These are phyloP conservation scores for Megacollybia marginata DNA, from an alignment of 768 basidiomycete genomes.

Conservation along the genomic window DNA sequence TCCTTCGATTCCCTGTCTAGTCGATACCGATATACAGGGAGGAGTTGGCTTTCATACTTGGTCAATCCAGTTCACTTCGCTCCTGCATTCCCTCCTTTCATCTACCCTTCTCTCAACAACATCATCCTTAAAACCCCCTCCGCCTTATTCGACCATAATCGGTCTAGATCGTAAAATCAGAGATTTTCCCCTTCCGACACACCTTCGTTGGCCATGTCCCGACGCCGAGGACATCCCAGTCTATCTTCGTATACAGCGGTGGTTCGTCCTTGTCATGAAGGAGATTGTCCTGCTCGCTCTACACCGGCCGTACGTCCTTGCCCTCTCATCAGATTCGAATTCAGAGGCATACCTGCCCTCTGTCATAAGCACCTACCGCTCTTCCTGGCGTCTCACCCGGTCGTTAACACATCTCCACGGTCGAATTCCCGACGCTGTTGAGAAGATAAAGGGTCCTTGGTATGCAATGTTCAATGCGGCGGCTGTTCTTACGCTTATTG, in stretches of 20 bases:
- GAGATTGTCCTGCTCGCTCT: conserved; percentile 60
- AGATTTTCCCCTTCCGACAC: conserved; percentile 45
- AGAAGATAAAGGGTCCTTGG: background rate
- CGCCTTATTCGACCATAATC: conserved; percentile 43
- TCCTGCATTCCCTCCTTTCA: conserved; percentile 44
- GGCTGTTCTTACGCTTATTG: too few relatives aligned
- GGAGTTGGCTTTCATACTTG: conserved; percentile 36
- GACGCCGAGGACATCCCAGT: conserved; percentile 10
- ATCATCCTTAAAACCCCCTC: conserved; percentile 13
- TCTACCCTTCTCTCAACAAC: conserved; percentile 42
- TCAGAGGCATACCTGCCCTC: conserved; percentile 62
- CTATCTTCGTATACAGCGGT: conserved; percentile 31
- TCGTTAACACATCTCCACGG: conserved; percentile 20
- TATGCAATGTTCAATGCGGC: conserved; percentile 12
- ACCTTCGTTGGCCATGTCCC: conserved; percentile 32
- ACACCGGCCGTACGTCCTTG: conserved; percentile 61
- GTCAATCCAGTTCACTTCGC: conserved; percentile 34
- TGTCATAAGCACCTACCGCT: conserved; percentile 65
- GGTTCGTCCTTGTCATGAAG: conserved; percentile 36
- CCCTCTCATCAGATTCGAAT: conserved; percentile 51
- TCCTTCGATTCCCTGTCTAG: conserved; percentile 43
- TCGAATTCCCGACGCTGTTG: too few relatives aligned
- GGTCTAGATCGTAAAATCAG: conserved; percentile 55
- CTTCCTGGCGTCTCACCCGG: conserved; percentile 59
- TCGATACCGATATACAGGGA: conserved; percentile 22